Evolutionary conservation across 2,329 filamentous ascomycete species (phyloP).

Genomic region (Ophiocordyceps robertsii): DNA sequence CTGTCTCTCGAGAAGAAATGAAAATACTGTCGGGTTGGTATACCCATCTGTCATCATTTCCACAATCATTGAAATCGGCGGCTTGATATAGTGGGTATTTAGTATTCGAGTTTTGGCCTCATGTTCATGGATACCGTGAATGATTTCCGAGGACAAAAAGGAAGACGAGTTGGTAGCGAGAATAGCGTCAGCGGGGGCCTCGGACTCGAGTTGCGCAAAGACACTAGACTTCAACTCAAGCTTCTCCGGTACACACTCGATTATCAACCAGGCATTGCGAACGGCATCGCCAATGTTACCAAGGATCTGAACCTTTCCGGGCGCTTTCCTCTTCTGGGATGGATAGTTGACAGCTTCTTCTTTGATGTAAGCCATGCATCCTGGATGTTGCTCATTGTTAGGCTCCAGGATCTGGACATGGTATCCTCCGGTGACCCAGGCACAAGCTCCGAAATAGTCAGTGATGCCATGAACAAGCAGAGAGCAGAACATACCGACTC

Average conservation of each 20-base stretch:
- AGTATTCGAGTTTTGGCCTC: slow-evolving; percentile 25
- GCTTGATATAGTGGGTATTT: slow-evolving; percentile 40
- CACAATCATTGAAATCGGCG: slow-evolving; percentile 28
- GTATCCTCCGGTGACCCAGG: slow-evolving; percentile 27
- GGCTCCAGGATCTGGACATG: slow-evolving; percentile 29
- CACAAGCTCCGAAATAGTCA: slow-evolving; percentile 7
- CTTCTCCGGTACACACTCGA: slow-evolving; percentile 39
- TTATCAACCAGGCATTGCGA: slow-evolving; percentile 34
- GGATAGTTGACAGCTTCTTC: too few species aligned
- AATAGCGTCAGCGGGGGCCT: slow-evolving; percentile 30
- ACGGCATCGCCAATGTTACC: slow-evolving; percentile 26
- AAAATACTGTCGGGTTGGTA: slow-evolving; percentile 27
- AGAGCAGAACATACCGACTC: slow-evolving; percentile 13
- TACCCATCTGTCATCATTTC: slow-evolving; percentile 39
- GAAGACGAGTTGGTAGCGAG: slow-evolving; percentile 37
- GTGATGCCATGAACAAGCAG: too few species aligned
- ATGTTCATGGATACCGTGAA: slow-evolving; percentile 7
- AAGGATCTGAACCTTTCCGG: slow-evolving; percentile 15
- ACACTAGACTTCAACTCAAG: slow-evolving; percentile 32
- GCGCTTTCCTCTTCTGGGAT: too few species aligned
- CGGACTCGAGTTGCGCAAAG: slow-evolving; percentile 30
- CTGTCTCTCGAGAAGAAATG: neutral
- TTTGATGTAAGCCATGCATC: too few species aligned
- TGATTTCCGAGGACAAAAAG: slow-evolving; percentile 35
- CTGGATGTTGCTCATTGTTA: slow-evolving; percentile 18